A percentile compares a stretch with the other conserved stretches of the same genome.
Conservation (phyloP, 2,329 filamentous ascomycete genomes). For the Botrytis porri region DNA sequence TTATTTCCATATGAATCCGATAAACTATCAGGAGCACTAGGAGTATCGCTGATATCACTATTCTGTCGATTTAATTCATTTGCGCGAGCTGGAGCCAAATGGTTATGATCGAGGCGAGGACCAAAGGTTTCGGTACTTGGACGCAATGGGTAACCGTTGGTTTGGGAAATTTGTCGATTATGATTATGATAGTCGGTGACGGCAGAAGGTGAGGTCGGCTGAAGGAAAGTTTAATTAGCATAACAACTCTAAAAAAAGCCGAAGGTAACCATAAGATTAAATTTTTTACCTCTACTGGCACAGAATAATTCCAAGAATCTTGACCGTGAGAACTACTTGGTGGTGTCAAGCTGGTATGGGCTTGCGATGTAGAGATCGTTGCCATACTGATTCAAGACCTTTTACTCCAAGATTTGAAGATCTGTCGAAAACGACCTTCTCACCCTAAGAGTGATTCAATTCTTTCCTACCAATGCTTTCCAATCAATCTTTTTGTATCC, state of each 20-base stretch:
- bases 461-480: neutral
- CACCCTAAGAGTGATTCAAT: conserved; percentile 9
- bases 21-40: conserved; percentile 47
- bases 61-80: conserved; percentile 42
- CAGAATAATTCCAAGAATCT: conserved; percentile 37
- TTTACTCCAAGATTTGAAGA: neutral
- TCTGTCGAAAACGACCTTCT: neutral
- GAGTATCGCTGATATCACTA: conserved; percentile 42
- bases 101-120: conserved; percentile 27
- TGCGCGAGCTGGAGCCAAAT: conserved; percentile 39
- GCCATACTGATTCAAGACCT: conserved; percentile 30
- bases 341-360: conserved; percentile 35
- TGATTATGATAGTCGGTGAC: conserved; percentile 11
- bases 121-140: conserved; percentile 10
- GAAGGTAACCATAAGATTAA: conserved; percentile 13
- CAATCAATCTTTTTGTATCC: neutral
- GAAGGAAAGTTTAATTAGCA: conserved; percentile 14
- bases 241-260: neutral
- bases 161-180: conserved; percentile 23
- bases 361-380: conserved; percentile 39
- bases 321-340: conserved; percentile 36
- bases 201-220: conserved; percentile 4
- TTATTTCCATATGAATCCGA: conserved; percentile 44
- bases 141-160: conserved; percentile 22
- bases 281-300: conserved; percentile 33